Conservation (phyloP, 2,329 filamentous ascomycete genomes). For the Colletotrichum graminicola region DNA sequence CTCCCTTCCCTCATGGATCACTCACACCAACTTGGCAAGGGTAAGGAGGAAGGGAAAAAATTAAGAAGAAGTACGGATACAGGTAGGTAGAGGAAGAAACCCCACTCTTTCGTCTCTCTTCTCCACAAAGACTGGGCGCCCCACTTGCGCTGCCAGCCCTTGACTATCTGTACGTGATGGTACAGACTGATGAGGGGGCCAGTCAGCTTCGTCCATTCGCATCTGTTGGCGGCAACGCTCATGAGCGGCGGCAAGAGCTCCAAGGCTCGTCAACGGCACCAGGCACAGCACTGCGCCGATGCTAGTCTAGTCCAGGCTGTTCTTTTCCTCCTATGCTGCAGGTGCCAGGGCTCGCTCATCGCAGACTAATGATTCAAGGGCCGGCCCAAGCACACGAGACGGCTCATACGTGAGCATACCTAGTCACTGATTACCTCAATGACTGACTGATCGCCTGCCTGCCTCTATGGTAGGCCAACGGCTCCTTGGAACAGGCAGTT, state of each 20-base stretch:
- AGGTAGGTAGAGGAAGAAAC: neutral
- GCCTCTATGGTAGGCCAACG: neutral
- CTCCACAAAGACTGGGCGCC: neutral
- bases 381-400: slow-evolving; percentile 11
- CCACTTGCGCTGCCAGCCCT: neutral
- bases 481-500: neutral
- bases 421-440: neutral
- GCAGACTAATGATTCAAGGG: neutral
- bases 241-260: slow-evolving; percentile 12
- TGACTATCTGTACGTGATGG: neutral
- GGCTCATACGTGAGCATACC: neutral
- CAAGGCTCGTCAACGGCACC: neutral
- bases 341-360: slow-evolving; percentile 10
- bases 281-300: neutral
- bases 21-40: slow-evolving; percentile 18
- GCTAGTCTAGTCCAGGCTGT: slow-evolving; percentile 1
- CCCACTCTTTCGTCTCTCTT: slow-evolving; percentile 1
- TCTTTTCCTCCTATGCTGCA: slow-evolving; percentile 8
- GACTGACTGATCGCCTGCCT: neutral
- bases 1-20: slow-evolving; percentile 13
- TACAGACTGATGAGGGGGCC: slow-evolving; percentile 3
- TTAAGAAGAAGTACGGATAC: too few relatives aligned
- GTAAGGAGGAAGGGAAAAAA: too few relatives aligned
- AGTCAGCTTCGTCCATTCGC: slow-evolving; percentile 22
- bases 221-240: slow-evolving; percentile 24